Percentiles rank a stretch among this genome's conserved stretches.
Evolutionary conservation across 345 rosid genomes (phyloP).

Genomic region (Chamaenerion angustifolium): DNA sequence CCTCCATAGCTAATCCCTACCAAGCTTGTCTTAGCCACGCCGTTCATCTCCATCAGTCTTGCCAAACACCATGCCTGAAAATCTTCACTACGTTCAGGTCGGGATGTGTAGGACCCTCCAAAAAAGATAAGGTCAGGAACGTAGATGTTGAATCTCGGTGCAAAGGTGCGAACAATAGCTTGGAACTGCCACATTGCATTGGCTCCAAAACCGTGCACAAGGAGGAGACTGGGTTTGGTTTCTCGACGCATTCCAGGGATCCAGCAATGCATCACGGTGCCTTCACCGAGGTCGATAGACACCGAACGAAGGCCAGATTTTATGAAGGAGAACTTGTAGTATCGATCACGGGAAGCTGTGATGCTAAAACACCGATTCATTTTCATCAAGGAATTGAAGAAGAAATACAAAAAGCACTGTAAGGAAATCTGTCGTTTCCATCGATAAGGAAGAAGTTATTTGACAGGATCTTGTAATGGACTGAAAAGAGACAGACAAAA

Average conservation of each 20-base stretch:
- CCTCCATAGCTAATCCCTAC: conserved; percentile 83
- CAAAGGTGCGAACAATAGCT: conserved; percentile 42
- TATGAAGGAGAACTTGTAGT: conserved; percentile 8
- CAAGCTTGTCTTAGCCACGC: conserved; percentile 28
- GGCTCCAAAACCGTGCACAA: conserved; percentile 68
- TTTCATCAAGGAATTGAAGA: too few species aligned
- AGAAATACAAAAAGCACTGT: too few species aligned
- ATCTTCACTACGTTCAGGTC: conserved; percentile 32
- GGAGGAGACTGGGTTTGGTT: conserved; percentile 40
- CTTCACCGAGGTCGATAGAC: conserved; percentile 34
- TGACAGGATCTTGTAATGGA: too few species aligned
- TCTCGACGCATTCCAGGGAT: conserved; percentile 26
- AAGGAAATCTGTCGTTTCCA: too few species aligned
- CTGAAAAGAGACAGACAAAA: too few species aligned
- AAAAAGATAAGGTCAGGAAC: conserved; percentile 70
- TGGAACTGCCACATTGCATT: conserved; percentile 79
- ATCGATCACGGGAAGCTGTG: conserved; percentile 11
- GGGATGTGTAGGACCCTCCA: conserved; percentile 35
- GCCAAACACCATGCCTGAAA: conserved; percentile 57
- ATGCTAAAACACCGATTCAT: conserved; percentile 12
- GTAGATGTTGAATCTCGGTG: conserved; percentile 44
- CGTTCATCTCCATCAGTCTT: conserved; percentile 38
- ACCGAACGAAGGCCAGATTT: conserved; percentile 8
- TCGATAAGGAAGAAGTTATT: too few species aligned
- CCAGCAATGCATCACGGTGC: conserved; percentile 67